Evolutionary conservation across 2,329 filamentous ascomycete species (phyloP).

Genomic region (Arthrobotrys iridis): DNA sequence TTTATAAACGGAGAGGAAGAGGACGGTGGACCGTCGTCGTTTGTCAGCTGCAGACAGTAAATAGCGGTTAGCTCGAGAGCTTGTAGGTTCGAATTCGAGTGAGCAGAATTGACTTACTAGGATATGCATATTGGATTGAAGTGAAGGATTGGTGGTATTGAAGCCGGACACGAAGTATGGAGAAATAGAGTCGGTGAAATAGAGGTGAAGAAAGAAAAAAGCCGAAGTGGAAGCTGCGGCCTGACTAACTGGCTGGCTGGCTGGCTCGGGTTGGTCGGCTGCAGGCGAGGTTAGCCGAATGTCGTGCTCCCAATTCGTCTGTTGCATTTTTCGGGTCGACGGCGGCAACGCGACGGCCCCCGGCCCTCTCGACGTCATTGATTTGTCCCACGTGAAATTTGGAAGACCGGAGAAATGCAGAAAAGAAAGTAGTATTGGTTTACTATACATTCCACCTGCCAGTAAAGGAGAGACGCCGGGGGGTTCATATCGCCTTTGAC

Average conservation of each 20-base stretch:
- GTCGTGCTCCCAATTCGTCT: background rate
- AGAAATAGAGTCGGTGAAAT: background rate
- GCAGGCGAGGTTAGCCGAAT: slow-evolving; percentile 20
- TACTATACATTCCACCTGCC: slow-evolving; percentile 37
- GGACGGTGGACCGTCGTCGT: slow-evolving; percentile 84
- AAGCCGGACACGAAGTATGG: background rate
- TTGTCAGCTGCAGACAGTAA: slow-evolving; percentile 70
- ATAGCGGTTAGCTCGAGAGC: background rate
- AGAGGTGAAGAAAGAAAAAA: background rate
- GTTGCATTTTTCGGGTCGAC: slow-evolving; percentile 5
- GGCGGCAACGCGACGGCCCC: background rate
- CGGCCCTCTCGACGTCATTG: too few species aligned
- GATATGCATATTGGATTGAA: slow-evolving; percentile 33
- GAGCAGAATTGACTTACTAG: slow-evolving; percentile 25
- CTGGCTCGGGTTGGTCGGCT: background rate
- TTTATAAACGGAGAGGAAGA: slow-evolving; percentile 83
- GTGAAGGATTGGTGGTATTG: background rate
- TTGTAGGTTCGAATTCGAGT: background rate
- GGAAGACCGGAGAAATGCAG: background rate
- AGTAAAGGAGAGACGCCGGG: slow-evolving; percentile 22
- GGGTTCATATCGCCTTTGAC: background rate
- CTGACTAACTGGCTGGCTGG: background rate
- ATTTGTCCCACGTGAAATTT: background rate
- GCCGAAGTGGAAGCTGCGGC: background rate
- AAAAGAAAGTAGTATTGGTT: background rate